Conservation (phyloP, 1,284 basidiomycete species). For the Pseudozyma thailandica region DNA sequence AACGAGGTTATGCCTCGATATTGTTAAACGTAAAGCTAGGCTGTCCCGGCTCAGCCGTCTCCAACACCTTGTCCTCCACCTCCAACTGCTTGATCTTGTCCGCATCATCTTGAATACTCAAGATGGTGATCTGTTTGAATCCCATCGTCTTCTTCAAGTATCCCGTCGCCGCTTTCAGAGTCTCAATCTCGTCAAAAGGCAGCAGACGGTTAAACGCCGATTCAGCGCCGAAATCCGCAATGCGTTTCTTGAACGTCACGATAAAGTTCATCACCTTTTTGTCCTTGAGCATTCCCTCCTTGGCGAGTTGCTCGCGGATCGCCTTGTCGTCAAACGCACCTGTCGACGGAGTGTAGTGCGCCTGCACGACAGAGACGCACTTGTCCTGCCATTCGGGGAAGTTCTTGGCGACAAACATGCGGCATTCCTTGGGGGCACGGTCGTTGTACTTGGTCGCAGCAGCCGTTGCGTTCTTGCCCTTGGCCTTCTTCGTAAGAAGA, state of each 20-base stretch:
- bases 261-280: conserved; percentile 96
- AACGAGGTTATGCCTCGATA: conserved; percentile 12
- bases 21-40: conserved; percentile 42
- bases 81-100: conserved; percentile 72
- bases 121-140: conserved; percentile 78
- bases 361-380: conserved; percentile 81
- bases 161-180: conserved; percentile 71
- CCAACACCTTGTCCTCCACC: conserved; percentile 78
- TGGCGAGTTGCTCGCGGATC: conserved; percentile 77
- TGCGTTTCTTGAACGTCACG: conserved; percentile 90
- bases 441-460: conserved; percentile 59
- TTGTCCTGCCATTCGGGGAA: conserved; percentile 95
- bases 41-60: conserved; percentile 83
- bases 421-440: conserved; percentile 76
- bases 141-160: conserved; percentile 87
- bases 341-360: conserved; percentile 75
- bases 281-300: conserved; percentile 90
- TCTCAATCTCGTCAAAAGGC: conserved; percentile 85
- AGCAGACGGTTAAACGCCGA: conserved; percentile 87
- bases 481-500: conserved; percentile 52
- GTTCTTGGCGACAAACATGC: conserved; percentile 86
- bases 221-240: conserved; percentile 80
- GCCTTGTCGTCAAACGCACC: conserved; percentile 84
- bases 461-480: conserved; percentile 51
- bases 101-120: conserved; percentile 78